Conservation (phyloP, 2,329 filamentous ascomycete genomes). For the Diplodia sapinea region DNA sequence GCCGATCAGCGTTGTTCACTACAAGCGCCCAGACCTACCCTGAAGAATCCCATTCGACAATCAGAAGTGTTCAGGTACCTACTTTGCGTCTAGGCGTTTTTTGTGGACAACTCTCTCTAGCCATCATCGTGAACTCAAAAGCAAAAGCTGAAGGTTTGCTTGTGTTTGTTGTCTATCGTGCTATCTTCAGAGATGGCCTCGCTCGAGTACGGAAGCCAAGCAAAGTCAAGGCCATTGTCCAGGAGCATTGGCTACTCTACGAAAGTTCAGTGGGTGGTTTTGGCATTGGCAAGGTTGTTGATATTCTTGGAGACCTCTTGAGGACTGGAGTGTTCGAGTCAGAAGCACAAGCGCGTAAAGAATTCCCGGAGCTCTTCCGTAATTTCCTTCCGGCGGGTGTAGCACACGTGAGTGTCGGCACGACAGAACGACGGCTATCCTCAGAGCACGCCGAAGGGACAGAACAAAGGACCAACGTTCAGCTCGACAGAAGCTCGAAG, state of each 20-base stretch:
- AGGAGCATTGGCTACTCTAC: background rate
- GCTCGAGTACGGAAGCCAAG: slow-evolving; percentile 7
- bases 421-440: background rate
- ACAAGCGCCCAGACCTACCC: too few species aligned
- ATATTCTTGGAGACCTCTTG: slow-evolving; percentile 1
- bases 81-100: background rate
- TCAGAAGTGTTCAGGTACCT: too few species aligned
- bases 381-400: background rate
- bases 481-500: background rate
- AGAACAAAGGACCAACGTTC: background rate
- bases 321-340: slow-evolving; percentile 4
- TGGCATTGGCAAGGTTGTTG: slow-evolving; percentile 1
- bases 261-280: background rate
- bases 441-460: background rate
- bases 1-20: too few species aligned
- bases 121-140: background rate
- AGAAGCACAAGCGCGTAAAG: background rate
- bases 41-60: too few species aligned
- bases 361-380: slow-evolving; percentile 6
- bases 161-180: background rate
- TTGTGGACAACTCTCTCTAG: background rate
- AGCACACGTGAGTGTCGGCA: background rate
- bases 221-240: slow-evolving; percentile 8
- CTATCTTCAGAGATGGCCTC: background rate
- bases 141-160: slow-evolving; percentile 3